Percentiles rank a stretch among this genome's conserved stretches.
phyloP scores from a whole-genome alignment of 1,284 basidiomycete species.

The Gomphus bonarii region DNA sequence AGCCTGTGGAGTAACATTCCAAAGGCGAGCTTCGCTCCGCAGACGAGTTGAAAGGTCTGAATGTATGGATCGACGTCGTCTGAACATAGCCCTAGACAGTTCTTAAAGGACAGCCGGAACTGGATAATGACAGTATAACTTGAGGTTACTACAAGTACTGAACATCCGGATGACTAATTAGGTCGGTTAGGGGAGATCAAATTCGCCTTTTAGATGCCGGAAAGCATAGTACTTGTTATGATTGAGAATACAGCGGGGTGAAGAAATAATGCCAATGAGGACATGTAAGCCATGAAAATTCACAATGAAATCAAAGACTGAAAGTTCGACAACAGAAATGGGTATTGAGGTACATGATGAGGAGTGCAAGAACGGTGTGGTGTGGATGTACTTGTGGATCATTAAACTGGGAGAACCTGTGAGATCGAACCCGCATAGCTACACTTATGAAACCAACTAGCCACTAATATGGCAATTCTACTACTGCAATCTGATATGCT shows the following conservation, averaged over 20 bases:
- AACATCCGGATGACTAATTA: neutral
- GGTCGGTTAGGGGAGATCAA: neutral
- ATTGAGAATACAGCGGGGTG: neutral
- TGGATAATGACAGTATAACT: neutral
- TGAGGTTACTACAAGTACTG: neutral
- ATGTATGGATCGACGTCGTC: neutral
- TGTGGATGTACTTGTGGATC: neutral
- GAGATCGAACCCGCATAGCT: conserved; percentile 8
- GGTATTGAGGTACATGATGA: conserved; percentile 9
- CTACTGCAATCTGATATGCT: conserved; percentile 11
- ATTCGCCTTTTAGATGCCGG: neutral
- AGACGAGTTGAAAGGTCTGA: neutral
- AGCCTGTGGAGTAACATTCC: conserved; percentile 2
- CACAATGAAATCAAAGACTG: conserved; percentile 1
- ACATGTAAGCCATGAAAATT: neutral
- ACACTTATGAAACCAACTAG: conserved; percentile 6
- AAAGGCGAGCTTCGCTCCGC: neutral
- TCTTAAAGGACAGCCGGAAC: neutral
- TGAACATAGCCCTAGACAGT: neutral
- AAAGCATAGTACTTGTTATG: neutral
- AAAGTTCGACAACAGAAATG: conserved; percentile 1
- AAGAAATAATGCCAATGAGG: neutral
- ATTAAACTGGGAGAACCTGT: conserved; percentile 6
- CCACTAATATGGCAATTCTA: conserved; percentile 4
- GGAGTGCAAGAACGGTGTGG: neutral